Conservation (phyloP, 2,329 filamentous ascomycete species). For the Knufia petricola region DNA sequence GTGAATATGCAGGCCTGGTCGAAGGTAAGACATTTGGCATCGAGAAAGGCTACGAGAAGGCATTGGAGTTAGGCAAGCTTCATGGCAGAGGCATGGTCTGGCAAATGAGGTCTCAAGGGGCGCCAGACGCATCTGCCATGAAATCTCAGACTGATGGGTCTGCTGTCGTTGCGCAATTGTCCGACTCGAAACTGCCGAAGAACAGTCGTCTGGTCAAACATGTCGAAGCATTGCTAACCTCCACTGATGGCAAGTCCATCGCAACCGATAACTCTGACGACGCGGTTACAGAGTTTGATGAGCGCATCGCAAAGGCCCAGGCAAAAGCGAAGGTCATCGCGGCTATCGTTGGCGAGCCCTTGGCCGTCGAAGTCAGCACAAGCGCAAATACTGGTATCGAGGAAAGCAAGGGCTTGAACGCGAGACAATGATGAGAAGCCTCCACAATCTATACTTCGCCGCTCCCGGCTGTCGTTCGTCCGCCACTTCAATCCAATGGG, state of each 20-base stretch:
- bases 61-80: slow-evolving; percentile 65
- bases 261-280: slow-evolving; percentile 79
- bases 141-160: no score
- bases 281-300: slow-evolving; percentile 82
- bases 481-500: slow-evolving; percentile 35
- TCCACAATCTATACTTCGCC: no score
- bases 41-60: slow-evolving; percentile 90
- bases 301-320: slow-evolving; percentile 70
- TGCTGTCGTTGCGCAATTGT: background rate
- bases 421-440: slow-evolving; percentile 40
- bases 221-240: slow-evolving; percentile 60
- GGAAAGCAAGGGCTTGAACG: slow-evolving; percentile 24
- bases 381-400: slow-evolving; percentile 20
- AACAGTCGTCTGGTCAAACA: slow-evolving; percentile 68
- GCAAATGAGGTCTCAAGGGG: slow-evolving; percentile 54
- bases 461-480: slow-evolving; percentile 40
- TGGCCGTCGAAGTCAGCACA: slow-evolving; percentile 19
- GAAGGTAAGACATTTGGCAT: slow-evolving; percentile 88
- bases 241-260: slow-evolving; percentile 69
- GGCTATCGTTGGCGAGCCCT: slow-evolving; percentile 49
- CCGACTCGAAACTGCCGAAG: slow-evolving; percentile 28
- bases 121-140: background rate
- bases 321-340: slow-evolving; percentile 81
- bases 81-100: slow-evolving; percentile 75
- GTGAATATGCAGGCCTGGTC: slow-evolving; percentile 64